Base-by-base conservation (phyloP, 148 eudicot genomes). In the Tetragonia tetragonoides region DNA sequence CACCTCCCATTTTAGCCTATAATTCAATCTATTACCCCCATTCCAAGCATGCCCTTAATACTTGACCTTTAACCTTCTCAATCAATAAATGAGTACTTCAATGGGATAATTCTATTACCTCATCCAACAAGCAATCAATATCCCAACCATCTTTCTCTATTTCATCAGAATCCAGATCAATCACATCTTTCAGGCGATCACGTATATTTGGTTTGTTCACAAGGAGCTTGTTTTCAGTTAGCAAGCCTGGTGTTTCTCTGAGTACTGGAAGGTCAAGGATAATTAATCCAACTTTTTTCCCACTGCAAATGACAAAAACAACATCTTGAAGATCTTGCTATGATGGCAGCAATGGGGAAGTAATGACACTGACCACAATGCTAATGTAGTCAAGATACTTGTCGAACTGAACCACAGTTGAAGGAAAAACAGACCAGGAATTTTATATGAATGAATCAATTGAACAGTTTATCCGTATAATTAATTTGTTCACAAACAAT, bases 251-350 rank as follows among this genome's bases (percentile, higher is more conserved):
- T 74, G 78, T 74, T 65, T 78, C 77, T 46, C 56, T 28, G 76
- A 67, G 73, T 62, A 39, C 75, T 44, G 89, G 84, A 34, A 73
- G 73, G 5, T 84, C 82, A 74, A 81, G 70, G 21, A 9, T 20
- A 15, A 90, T 51, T 28, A 74, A 84, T 73, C 99, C 99, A 66
- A 88, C 79, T 81, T 89, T 89, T 80, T 82, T 54, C 34, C 98
- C 98, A 77, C 98, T 94, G 88, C 84, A 87, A 72, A 73, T 10
- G 75, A 68, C 54, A 77, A 66, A 77, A 20, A 81, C 21, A 74
- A 73, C 38, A 38, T 14, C 20, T 42, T 38, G 6, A 47, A 12
- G n/a, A 18, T 51, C 39, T 14, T 79, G 66, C 28, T 7, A 23
- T 72, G 44, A 23, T 60, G 38, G 66, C 40, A 72, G 41, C 4